Base-by-base conservation (phyloP, 371 early-diverging fungal genomes). In the Rhizopus stolonifer region DNA sequence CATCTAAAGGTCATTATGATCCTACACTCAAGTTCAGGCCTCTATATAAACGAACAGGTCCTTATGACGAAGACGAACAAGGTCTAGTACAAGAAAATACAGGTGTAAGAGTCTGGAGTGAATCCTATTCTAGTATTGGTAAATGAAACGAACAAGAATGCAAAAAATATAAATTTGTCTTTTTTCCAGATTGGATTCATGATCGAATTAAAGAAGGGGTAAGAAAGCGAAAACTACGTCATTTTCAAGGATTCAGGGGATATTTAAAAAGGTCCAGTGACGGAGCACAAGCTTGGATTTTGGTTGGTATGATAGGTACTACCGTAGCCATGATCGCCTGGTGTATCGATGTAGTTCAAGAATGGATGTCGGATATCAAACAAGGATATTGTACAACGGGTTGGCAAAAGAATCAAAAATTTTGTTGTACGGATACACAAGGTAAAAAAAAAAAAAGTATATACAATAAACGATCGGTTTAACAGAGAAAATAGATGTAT, bases 151-250 rank as follows among this genome's bases (percentile, higher is more conserved):
- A 46, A 4, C 10, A 29, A 29, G 31, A 4, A 29, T 29, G 10
- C 31, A 29, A 29, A 29, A 10, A 29, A n/a, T n/a, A n/a, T n/a
- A n/a, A n/a, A n/a, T n/a, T n/a, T n/a, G n/a, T n/a, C n/a, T n/a
- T n/a, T n/a, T n/a, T n/a, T n/a, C n/a, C n/a, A 76, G 94, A 96
- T 67, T 96, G 94, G 93, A 90, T 93, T 33, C 93, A 94, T 57
- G 96, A 95, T 60, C 80, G 84, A 53, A 85, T 92, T 36, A 90
- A 94, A 62, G 96, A 96, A 65, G 81, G 90, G n/a, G 80, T 87
- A 1, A 70, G 96, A 17, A 69, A 89, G 23, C 73, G 89, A 18
- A 77, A 69, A 36, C 52, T 95, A 19, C 72, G 83, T 18, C 72
- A 79, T 6, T 57, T 67, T 14, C 71, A 74, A 8, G 87, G 87